Conservation (phyloP, 345 rosid species). For the Heritiera littoralis region DNA sequence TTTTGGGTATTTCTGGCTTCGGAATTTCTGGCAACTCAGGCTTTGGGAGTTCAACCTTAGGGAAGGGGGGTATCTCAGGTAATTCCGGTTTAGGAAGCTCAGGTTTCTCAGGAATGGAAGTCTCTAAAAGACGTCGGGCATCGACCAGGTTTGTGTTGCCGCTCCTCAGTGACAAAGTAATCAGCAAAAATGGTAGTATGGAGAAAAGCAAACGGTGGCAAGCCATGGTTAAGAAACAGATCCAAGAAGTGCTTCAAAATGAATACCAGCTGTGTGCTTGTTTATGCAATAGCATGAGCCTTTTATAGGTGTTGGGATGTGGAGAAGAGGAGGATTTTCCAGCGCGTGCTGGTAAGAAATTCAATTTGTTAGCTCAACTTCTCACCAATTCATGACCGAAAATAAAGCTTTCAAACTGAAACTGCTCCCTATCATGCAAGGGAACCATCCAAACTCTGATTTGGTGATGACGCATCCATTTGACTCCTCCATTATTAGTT, state of each 20-base stretch:
- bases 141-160: constrained; percentile 1
- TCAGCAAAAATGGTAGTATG: neutral
- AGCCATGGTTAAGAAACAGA: constrained; percentile 4
- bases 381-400: neutral
- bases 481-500: neutral
- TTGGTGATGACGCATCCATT: neutral
- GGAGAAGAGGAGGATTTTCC: neutral
- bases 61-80: constrained; percentile 18
- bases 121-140: constrained; percentile 1
- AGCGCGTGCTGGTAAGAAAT: neutral
- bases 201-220: neutral
- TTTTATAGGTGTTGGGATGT: constrained; percentile 10
- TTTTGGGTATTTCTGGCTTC: neutral
- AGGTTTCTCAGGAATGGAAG: neutral
- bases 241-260: neutral
- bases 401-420: neutral
- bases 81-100: constrained; percentile 27
- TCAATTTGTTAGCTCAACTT: constrained; percentile 13
- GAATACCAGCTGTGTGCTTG: neutral
- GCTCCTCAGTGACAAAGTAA: neutral
- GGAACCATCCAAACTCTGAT: neutral
- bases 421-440: neutral
- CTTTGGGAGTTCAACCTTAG: neutral
- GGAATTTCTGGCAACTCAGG: neutral
- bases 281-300: neutral